Percentiles rank a stretch among this genome's conserved stretches.
Conservation (phyloP, 768 basidiomycete genomes). For the Lentinula guzmanii region DNA sequence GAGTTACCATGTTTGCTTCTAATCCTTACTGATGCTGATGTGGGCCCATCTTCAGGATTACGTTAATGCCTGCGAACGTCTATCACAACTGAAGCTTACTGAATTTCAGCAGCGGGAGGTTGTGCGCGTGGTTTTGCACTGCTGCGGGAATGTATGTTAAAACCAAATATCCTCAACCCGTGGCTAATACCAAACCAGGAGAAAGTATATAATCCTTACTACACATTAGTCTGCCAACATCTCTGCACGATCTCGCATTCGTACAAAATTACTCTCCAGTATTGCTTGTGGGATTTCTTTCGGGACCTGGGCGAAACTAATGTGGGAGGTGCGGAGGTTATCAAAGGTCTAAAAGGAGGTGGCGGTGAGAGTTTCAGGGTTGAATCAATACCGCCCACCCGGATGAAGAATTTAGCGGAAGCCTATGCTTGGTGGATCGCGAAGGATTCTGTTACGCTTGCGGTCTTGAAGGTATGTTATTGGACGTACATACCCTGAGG, state of each 20-base stretch:
- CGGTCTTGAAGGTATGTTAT: constrained; percentile 71
- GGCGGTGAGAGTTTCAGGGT: constrained; percentile 36
- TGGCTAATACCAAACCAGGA: constrained; percentile 46
- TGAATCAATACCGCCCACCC: constrained; percentile 48
- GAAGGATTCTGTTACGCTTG: constrained; percentile 69
- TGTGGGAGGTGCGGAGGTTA: constrained; percentile 74
- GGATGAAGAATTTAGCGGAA: constrained; percentile 69
- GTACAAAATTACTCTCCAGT: constrained; percentile 90
- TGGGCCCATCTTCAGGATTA: constrained; percentile 61
- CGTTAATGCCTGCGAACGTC: constrained; percentile 89
- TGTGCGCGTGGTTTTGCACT: constrained; percentile 87
- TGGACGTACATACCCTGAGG: not conserved
- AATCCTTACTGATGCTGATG: not conserved
- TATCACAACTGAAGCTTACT: constrained; percentile 75
- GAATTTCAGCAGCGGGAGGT: constrained; percentile 94
- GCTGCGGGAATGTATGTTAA: constrained; percentile 79
- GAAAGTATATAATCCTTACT: constrained; percentile 92
- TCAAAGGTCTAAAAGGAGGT: constrained; percentile 57
- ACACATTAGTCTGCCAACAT: constrained; percentile 82
- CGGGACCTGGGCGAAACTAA: constrained; percentile 81
- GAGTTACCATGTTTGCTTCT: constrained; percentile 19
- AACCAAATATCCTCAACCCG: not conserved
- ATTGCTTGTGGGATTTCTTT: constrained; percentile 94
- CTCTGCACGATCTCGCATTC: constrained; percentile 76
- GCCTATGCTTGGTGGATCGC: constrained; percentile 94